phyloP scores from a whole-genome alignment of 108 stramenopile species.

The Phaeodactylum tricornutum region DNA sequence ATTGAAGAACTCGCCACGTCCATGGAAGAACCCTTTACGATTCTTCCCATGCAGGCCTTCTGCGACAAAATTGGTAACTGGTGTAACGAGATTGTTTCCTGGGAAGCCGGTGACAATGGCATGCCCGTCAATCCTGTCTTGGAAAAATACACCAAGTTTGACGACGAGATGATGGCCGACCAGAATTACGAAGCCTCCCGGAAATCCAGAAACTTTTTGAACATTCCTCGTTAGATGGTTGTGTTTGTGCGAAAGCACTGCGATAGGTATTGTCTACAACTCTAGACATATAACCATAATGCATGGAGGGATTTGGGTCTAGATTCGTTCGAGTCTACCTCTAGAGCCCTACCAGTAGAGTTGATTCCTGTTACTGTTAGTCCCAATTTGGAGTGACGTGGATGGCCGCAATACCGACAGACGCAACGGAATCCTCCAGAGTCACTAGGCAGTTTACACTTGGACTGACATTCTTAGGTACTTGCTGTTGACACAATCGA shows the following conservation, averaged over 20 bases:
- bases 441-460: no score
- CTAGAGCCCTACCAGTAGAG: no score
- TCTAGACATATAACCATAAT: background rate
- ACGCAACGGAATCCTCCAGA: no score
- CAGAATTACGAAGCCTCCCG: background rate
- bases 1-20: slow-evolving; percentile 81
- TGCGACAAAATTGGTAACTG: slow-evolving; percentile 58
- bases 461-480: no score
- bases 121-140: background rate
- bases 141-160: background rate
- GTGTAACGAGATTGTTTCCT: slow-evolving; percentile 43
- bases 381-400: no score
- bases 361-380: no score
- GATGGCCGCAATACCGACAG: no score
- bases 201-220: background rate
- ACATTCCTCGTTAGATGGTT: background rate
- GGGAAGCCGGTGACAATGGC: slow-evolving; percentile 35
- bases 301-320: no score
- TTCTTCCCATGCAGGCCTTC: slow-evolving; percentile 74
- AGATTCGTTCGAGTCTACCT: no score
- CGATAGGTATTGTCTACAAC: background rate
- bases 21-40: slow-evolving; percentile 81
- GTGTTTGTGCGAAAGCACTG: background rate
- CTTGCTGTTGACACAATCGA: no score
- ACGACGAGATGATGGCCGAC: background rate